These are phyloP conservation scores for Xylariomycetidae sp. DNA, from an alignment of 2,329 filamentous ascomycete genomes.

Conservation along the genomic window DNA sequence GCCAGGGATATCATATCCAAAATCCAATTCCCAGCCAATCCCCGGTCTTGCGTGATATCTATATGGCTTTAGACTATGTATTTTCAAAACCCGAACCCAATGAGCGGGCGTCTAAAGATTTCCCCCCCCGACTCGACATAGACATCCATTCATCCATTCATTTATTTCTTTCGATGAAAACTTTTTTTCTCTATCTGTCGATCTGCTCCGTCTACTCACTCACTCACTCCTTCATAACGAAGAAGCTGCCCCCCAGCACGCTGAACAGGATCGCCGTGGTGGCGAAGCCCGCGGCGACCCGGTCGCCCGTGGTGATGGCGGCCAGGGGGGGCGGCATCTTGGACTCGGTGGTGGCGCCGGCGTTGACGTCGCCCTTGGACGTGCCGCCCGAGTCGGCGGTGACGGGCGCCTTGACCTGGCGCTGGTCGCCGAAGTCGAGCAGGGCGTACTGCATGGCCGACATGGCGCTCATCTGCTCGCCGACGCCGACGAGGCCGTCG, in stretches of 20 bases:
- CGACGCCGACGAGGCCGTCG: conserved; percentile 59
- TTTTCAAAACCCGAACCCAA: too few species aligned
- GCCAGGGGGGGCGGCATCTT: conserved; percentile 21
- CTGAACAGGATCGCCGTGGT: conserved; percentile 46
- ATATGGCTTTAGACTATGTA: too few species aligned
- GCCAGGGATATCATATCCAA: too few species aligned
- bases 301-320: conserved; percentile 45
- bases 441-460: conserved; percentile 59
- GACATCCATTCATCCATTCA: too few species aligned
- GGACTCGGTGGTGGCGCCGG: conserved; percentile 30
- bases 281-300: conserved; percentile 51
- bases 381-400: conserved; percentile 57
- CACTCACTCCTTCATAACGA: conserved; percentile 37
- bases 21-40: too few species aligned
- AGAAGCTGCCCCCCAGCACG: conserved; percentile 45
- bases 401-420: conserved; percentile 33
- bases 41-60: too few species aligned
- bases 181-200: not conserved
- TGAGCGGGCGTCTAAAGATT: too few species aligned
- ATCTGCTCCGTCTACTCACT: not conserved
- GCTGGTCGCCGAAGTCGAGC: conserved; percentile 28
- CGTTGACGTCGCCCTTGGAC: conserved; percentile 45
- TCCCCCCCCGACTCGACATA: too few species aligned
- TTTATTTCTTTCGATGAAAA: not conserved
- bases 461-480: conserved; percentile 65